These are phyloP conservation scores for Solanum habrochaites DNA, from an alignment of 257 asterid genomes.

Conservation along the genomic window DNA sequence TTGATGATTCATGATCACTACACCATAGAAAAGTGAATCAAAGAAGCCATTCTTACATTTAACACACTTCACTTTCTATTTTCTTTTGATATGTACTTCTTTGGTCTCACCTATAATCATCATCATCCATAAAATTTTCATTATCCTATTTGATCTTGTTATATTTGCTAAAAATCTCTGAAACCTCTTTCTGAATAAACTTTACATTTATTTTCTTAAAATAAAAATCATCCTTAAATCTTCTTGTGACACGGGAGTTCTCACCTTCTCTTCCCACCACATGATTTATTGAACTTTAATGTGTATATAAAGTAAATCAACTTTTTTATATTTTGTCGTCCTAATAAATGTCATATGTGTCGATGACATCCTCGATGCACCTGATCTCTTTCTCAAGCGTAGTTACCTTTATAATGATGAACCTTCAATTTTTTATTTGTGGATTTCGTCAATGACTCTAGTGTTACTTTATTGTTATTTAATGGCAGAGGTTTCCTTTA, in stretches of 20 bases:
- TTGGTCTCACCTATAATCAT: not conserved
- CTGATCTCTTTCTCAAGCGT: not conserved
- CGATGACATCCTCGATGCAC: not conserved
- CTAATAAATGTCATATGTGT: not conserved
- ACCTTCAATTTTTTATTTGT: not conserved
- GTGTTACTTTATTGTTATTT: not conserved
- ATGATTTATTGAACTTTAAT: too few relatives aligned
- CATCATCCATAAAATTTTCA: not conserved
- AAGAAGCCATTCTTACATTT: slow-evolving; percentile 9
- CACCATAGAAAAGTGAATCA: slow-evolving; percentile 3
- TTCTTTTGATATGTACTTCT: not conserved
- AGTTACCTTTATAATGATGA: not conserved
- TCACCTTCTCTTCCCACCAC: not conserved
- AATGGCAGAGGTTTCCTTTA: not conserved
- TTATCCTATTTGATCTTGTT: not conserved
- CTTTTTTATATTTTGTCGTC: not conserved
- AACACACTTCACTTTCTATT: slow-evolving; percentile 4
- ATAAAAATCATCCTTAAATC: slow-evolving; percentile 9
- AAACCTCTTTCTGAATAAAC: slow-evolving; percentile 13
- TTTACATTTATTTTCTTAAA: slow-evolving; percentile 18
- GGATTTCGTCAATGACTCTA: not conserved
- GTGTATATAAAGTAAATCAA: not conserved
- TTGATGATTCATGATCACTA: not conserved
- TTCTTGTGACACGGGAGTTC: not conserved
- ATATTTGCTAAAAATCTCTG: not conserved